Conservation (phyloP, 1,139 yeast species). For the Pichia sp. region DNA sequence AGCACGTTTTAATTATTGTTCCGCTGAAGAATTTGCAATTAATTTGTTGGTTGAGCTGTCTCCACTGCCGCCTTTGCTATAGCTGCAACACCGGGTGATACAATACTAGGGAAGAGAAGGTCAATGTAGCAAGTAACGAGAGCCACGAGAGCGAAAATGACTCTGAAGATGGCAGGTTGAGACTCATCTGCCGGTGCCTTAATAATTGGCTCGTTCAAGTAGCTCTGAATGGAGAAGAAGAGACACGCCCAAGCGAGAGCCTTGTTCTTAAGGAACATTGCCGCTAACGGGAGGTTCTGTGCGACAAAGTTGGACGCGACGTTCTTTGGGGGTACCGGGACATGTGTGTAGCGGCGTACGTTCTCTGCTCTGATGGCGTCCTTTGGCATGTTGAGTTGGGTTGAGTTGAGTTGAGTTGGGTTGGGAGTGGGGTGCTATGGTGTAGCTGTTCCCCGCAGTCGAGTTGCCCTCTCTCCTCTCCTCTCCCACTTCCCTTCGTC, state of each 20-base stretch:
- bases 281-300: conserved; percentile 57
- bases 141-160: conserved; percentile 25
- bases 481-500: too few species aligned
- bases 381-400: conserved; percentile 19
- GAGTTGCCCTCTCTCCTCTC: too few species aligned
- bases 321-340: conserved; percentile 41
- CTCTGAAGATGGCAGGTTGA: conserved; percentile 22
- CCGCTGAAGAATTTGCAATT: not conserved
- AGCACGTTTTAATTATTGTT: too few species aligned
- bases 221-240: conserved; percentile 42
- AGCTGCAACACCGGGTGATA: too few species aligned
- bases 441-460: too few species aligned
- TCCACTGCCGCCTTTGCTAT: not conserved
- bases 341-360: conserved; percentile 35
- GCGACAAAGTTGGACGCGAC: conserved; percentile 43
- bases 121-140: conserved; percentile 26
- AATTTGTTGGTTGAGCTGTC: not conserved
- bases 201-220: conserved; percentile 31
- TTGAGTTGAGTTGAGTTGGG: too few species aligned
- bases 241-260: conserved; percentile 46
- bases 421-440: too few species aligned
- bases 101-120: conserved; percentile 24
- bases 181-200: conserved; percentile 22
- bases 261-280: conserved; percentile 50
- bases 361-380: conserved; percentile 26